Evolutionary conservation across 2,329 filamentous ascomycete genomes (phyloP).

Genomic region (Emydomyces testavorans): DNA sequence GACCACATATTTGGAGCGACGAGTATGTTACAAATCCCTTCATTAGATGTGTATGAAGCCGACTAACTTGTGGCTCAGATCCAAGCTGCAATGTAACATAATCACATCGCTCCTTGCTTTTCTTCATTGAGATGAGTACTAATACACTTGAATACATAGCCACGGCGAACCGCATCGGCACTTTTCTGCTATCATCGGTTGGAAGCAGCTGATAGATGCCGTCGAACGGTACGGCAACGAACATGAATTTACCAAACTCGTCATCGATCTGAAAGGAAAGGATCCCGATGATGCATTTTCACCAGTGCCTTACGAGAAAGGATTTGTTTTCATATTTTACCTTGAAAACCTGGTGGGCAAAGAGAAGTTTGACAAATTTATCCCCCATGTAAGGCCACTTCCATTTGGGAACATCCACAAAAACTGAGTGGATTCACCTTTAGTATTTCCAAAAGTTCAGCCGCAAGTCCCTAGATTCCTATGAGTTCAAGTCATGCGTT

Average conservation of each 20-base stretch:
- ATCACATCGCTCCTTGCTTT: not conserved
- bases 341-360: constrained; percentile 77
- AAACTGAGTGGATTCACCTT: constrained; percentile 6
- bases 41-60: constrained; percentile 12
- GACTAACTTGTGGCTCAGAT: constrained; percentile 23
- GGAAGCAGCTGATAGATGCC: constrained; percentile 76
- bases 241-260: constrained; percentile 86
- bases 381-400: constrained; percentile 51
- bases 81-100: constrained; percentile 30
- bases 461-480: constrained; percentile 78
- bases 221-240: constrained; percentile 67
- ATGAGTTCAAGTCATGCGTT: constrained; percentile 83
- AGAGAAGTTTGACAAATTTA: constrained; percentile 86
- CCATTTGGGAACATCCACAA: constrained; percentile 1
- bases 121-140: not conserved
- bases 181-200: constrained; percentile 92
- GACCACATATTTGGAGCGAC: constrained; percentile 88
- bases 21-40: constrained; percentile 31
- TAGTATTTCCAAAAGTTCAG: constrained; percentile 76
- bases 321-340: constrained; percentile 85
- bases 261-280: constrained; percentile 74
- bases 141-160: constrained; percentile 32
- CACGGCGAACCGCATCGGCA: constrained; percentile 80
- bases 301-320: constrained; percentile 87
- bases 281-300: constrained; percentile 96